Conservation (phyloP, 1,284 basidiomycete genomes). For the Meripilus lineatus region DNA sequence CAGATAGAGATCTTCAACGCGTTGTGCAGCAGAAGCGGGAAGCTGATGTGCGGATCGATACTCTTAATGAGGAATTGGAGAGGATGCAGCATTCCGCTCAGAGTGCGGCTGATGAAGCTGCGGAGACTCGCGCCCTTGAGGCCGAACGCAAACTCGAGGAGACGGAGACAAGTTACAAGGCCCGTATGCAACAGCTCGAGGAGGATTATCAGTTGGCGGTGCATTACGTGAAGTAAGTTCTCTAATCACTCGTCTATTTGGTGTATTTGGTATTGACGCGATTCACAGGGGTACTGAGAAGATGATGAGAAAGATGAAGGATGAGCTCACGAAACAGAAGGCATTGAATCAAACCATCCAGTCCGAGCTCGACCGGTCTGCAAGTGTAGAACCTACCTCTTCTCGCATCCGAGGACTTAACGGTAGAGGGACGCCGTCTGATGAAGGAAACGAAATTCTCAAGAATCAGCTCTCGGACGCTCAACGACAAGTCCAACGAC, state of each 20-base stretch:
- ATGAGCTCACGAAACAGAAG: slow-evolving; percentile 90
- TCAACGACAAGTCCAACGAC: slow-evolving; percentile 66
- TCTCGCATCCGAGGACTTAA: slow-evolving; percentile 60
- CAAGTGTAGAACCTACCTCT: slow-evolving; percentile 50
- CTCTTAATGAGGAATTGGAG: slow-evolving; percentile 65
- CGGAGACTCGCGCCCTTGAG: slow-evolving; percentile 57
- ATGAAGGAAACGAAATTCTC: slow-evolving; percentile 61
- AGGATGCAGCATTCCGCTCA: slow-evolving; percentile 45
- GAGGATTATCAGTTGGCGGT: slow-evolving; percentile 94
- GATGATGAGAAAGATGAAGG: slow-evolving; percentile 97
- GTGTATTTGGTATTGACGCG: slow-evolving; percentile 21
- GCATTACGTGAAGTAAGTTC: slow-evolving; percentile 81
- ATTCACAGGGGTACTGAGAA: slow-evolving; percentile 89
- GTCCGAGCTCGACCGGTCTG: slow-evolving; percentile 73
- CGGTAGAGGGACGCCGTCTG: slow-evolving; percentile 76
- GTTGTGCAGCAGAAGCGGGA: slow-evolving; percentile 64
- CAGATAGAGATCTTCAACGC: slow-evolving; percentile 67
- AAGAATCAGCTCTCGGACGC: slow-evolving; percentile 66
- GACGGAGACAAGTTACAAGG: slow-evolving; percentile 73
- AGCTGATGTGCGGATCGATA: slow-evolving; percentile 63
- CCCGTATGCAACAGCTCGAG: slow-evolving; percentile 81
- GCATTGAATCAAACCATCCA: slow-evolving; percentile 74
- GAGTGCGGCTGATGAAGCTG: slow-evolving; percentile 23
- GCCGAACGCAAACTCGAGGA: slow-evolving; percentile 75
- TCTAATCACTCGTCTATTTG: slow-evolving; percentile 4